These are phyloP conservation scores for Dendrostoma leiphaemia DNA, from an alignment of 2,329 filamentous ascomycete genomes.

Conservation along the genomic window DNA sequence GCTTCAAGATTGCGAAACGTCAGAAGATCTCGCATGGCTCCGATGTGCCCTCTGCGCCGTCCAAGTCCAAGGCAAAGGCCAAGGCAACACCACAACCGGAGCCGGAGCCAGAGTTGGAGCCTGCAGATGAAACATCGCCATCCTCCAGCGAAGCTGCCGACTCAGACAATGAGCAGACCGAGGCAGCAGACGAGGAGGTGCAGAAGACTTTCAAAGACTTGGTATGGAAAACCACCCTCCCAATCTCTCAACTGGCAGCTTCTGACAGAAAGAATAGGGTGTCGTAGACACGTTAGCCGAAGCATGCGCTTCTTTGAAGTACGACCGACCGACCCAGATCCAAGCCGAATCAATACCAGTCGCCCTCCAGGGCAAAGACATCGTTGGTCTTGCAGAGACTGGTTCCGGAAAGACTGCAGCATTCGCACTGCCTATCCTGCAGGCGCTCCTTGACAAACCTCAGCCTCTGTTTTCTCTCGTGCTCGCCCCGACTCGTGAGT, in stretches of 20 bases:
- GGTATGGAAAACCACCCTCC: conserved; percentile 28
- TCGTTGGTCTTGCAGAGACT: conserved; percentile 93
- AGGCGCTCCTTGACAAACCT: conserved; percentile 84
- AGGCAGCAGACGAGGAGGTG: conserved; percentile 23
- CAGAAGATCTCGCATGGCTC: conserved; percentile 36
- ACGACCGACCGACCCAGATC: conserved; percentile 84
- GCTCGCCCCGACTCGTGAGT: conserved; percentile 86
- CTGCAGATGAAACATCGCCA: conserved; percentile 8
- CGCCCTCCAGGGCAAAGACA: conserved; percentile 74
- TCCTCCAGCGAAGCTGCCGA: conserved; percentile 20
- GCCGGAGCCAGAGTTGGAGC: neutral
- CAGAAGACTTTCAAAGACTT: conserved; percentile 67
- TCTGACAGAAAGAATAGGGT: conserved; percentile 48
- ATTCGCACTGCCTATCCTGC: conserved; percentile 89
- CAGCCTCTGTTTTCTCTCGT: conserved; percentile 85
- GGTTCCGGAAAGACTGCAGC: conserved; percentile 95
- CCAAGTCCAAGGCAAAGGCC: conserved; percentile 15
- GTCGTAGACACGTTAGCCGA: conserved; percentile 86
- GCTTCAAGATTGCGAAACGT: conserved; percentile 32
- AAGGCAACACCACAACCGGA: conserved; percentile 9
- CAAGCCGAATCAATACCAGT: conserved; percentile 80
- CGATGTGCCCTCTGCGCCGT: neutral
- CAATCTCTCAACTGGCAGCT: neutral
- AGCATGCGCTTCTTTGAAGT: conserved; percentile 78
- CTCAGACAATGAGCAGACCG: conserved; percentile 19